These are phyloP conservation scores for Jackrogersella minutella DNA, from an alignment of 495 filamentous ascomycete species.

Conservation along the genomic window DNA sequence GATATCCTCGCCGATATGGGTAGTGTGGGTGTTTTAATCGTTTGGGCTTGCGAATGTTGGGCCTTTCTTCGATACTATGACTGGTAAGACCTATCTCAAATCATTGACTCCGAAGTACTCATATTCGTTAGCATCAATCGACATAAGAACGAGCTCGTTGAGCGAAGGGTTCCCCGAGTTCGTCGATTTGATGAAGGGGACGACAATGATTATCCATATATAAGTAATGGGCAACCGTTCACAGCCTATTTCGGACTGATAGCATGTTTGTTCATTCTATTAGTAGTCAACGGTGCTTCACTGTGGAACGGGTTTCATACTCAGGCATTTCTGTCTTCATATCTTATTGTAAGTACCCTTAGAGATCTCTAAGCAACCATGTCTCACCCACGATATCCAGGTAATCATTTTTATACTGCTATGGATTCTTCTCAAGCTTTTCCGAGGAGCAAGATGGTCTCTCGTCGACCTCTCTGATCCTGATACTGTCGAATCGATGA, in stretches of 20 bases:
- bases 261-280: slow-evolving; percentile 50
- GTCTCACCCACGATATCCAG: slow-evolving; percentile 16
- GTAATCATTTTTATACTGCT: slow-evolving; percentile 45
- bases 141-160: slow-evolving; percentile 41
- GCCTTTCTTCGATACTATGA: slow-evolving; percentile 54
- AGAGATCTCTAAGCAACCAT: background rate
- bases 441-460: slow-evolving; percentile 39
- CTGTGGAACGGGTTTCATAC: slow-evolving; percentile 49
- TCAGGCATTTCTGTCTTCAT: slow-evolving; percentile 48
- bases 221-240: slow-evolving; percentile 53
- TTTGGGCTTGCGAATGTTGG: slow-evolving; percentile 54
- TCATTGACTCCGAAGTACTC: background rate
- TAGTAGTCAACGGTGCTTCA: slow-evolving; percentile 50
- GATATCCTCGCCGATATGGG: slow-evolving; percentile 45
- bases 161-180: slow-evolving; percentile 40
- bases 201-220: slow-evolving; percentile 52
- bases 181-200: slow-evolving; percentile 43
- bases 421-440: slow-evolving; percentile 45
- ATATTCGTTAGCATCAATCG: slow-evolving; percentile 43
- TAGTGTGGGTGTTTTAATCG: slow-evolving; percentile 47
- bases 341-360: slow-evolving; percentile 47
- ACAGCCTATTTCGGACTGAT: slow-evolving; percentile 48
- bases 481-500: slow-evolving; percentile 13
- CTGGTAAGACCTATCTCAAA: slow-evolving; percentile 38
- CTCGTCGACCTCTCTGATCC: slow-evolving; percentile 45